Evolutionary conservation across 1,139 yeast genomes (phyloP), one percentile per base, ranked within the genome.

Genomic region (Saccharomycopsis crataegensis): DNA sequence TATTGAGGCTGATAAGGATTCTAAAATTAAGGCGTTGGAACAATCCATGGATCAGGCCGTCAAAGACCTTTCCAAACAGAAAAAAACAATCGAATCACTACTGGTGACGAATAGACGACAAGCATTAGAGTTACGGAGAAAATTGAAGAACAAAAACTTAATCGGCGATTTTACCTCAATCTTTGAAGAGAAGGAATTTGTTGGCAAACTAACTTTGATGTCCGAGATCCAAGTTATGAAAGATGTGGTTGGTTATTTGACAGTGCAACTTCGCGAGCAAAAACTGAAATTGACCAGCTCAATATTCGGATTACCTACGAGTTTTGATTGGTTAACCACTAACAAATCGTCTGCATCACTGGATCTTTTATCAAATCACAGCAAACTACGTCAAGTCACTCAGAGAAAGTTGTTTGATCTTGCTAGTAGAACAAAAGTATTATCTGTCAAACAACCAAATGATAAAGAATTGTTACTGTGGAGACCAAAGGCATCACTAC

Each of bases 121-220:
- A 36, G 41, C 31, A n/a, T 9, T 14, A 28, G 44, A 43, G 38
- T 44, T 42, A 46, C 36, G 16, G 11, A 22, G 43, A 40, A 50
- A 50, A 28, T 42, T 50, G 12, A 50, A 33, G 16, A 51, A 48
- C 22, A 44, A 44, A 14, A 45, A 52, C n/a, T 17, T 52, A 11
- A 32, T 54, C 17, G 55, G 51, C 4, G 49, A 50, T 17, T 46
- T 53, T 36, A 32, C 22, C 14, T 31, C 57, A 7, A 54, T 55
- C 6, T 54, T 40, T 28, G 53, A 54, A 34, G 57, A 52, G 22
- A 55, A 54, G 17, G 53, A 54, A 48, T 50, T 54, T 17, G 31
- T 46, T 16, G 38, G 48, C 2, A 53, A 50, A 5, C 14, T 55
- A 7, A 48, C 40, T 11, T 42, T 55, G n/a, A 48, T 55, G 43